A percentile compares a stretch with the other conserved stretches of the same genome.
Evolutionary conservation across 768 basidiomycete species (phyloP).

Genomic region (Podaxis sp.): DNA sequence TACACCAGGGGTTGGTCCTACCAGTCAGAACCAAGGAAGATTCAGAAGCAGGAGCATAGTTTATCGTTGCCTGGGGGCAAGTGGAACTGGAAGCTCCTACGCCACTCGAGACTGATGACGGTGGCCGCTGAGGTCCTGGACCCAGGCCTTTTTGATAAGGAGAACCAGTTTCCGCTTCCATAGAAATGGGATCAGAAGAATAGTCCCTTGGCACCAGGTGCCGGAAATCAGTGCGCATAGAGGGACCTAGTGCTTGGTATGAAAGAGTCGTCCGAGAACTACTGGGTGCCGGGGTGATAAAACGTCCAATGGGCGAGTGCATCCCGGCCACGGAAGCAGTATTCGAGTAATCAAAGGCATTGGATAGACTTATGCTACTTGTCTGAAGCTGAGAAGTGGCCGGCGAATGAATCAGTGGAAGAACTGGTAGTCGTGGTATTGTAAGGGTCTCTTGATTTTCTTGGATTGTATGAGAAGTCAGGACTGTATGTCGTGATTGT

Average conservation of each 20-base stretch:
- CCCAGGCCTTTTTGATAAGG: not conserved
- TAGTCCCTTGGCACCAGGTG: slow-evolving; percentile 1
- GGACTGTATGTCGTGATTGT: not conserved
- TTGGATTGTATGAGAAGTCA: not conserved
- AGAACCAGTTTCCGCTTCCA: not conserved
- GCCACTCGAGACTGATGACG: not conserved
- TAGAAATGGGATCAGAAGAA: not conserved
- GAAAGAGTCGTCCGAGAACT: not conserved
- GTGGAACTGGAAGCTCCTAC: not conserved
- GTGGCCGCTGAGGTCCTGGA: not conserved
- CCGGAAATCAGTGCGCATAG: slow-evolving; percentile 10
- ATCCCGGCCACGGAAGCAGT: no score
- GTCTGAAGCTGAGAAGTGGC: not conserved
- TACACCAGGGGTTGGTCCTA: not conserved
- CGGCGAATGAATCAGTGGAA: not conserved
- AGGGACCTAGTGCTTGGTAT: not conserved
- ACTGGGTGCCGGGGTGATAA: not conserved
- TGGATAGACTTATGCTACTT: not conserved
- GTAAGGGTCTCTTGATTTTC: not conserved
- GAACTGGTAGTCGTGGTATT: not conserved
- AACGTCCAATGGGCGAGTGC: not conserved
- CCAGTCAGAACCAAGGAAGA: not conserved
- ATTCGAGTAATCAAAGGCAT: not conserved
- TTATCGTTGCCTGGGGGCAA: not conserved
- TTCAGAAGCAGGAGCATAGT: not conserved